Evolutionary conservation across 2,329 filamentous ascomycete genomes (phyloP), one percentile per base, ranked within the genome.

Genomic region (Microdochium trichocladiopsis): DNA sequence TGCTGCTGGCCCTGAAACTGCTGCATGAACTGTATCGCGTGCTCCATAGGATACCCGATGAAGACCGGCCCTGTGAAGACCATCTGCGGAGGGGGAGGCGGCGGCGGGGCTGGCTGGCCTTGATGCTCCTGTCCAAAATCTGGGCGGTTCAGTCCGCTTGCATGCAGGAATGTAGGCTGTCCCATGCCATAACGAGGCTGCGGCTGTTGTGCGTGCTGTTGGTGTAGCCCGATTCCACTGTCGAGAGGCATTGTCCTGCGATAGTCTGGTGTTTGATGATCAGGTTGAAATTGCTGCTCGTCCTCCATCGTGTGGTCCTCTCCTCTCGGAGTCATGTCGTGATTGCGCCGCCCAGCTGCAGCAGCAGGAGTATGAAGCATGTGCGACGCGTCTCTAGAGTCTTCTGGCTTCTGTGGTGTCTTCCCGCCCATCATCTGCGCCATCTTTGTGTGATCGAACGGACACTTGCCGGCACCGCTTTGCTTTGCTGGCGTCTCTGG

Each of bases 51-150:
- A 63, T 96, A 96, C 0, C 93, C 93, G 61, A 97, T 90, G 63
- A 96, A 96, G 0, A 96, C 91, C 0, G 93, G 93, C 0, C 93
- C 93, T 9, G 89, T 95, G 64, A 96, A 96, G 0, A 95, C 76
- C 80, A 96, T 87, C 60, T 87, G 86, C 10, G 88, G 81, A 10
- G 57, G 53, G 22, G 59, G 58, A 10, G 25, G 47, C 16, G 18
- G 47, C 21, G 22, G 23, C 43, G n/a, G 37, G 6, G 28, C 28
- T 31, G 28, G 8, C 14, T 8, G 8, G 28, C 28, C 28, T 8
- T 31, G 28, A 8, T 31, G 28, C 28, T 31, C 28, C 14, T 31
- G 28, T 14, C 60, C 64, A 58, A 51, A 61, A 62, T 58, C 72
- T 67, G 48, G 61, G 50, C 36, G 68, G 55, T 51, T 66, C 62